Base-by-base conservation (phyloP, 192 early-diverging fungal genomes). In the Coemansia sp. region DNA sequence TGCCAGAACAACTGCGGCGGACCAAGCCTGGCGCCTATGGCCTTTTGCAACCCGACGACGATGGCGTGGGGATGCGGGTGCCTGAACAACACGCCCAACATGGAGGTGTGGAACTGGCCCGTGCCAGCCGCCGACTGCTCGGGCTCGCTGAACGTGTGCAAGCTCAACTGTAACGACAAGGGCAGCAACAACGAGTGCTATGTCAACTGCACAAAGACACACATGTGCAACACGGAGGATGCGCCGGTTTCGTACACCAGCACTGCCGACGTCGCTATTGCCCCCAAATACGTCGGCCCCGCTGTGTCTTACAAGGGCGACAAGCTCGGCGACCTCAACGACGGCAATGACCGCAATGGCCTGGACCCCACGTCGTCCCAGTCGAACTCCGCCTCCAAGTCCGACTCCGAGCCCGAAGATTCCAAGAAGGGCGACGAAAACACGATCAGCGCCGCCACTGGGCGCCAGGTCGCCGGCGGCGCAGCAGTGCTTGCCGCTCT, bases 61-160 rank as follows among this genome's bases (percentile, higher is more conserved):
- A 68, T 86, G 73, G 85, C 75, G 31, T 86, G 85, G 85, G 83
- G 83, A 37, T 86, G 85, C 24, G 83, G 79, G 3, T 86, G 85
- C 66, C 41, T 57, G 63, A 59, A 59, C 24, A 72, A 80, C 58
- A 70, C 71, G 3, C 83, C 83, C 20, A 68, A 82, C 45, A 83
- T 79, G 62, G 62, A 74, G 29, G 56, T 64, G 19, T 84, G 71
- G 72, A 77, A 84, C 71, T 75, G 77, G 70, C 83, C 83, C 20
- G 74, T 84, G 59, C 74, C 74, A 17, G 68, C 74, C 17, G 71
- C 74, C 11, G 83, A 84, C 67, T 84, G 83, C 59, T 47, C 62
- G 19, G 83, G 83, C 32, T 75, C 73, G 36, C 60, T 46, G 24
- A 43, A 65, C 3, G 71, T 31, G 45, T 84, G 83, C 65, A 38